phyloP scores from a whole-genome alignment of 495 filamentous ascomycete genomes.

The Aspergillus steynii region DNA sequence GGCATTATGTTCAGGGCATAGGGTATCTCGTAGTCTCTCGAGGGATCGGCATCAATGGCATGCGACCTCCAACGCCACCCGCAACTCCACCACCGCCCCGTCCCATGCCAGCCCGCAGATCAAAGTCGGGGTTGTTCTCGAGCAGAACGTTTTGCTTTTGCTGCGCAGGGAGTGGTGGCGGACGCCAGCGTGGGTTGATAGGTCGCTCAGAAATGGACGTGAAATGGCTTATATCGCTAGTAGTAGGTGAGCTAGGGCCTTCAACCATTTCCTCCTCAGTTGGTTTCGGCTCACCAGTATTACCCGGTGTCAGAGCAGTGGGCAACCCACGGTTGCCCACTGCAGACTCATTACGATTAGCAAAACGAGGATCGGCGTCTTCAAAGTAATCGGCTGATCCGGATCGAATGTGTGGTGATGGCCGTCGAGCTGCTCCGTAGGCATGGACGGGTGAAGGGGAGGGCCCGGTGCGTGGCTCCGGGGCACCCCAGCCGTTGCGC shows the following conservation, averaged over 20 bases:
- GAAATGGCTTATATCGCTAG: conserved; percentile 76
- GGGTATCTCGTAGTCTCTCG: conserved; percentile 29
- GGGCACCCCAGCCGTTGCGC: conserved; percentile 46
- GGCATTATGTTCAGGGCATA: conserved; percentile 22
- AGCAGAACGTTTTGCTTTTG: conserved; percentile 60
- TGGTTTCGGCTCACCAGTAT: conserved; percentile 36
- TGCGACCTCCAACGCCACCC: conserved; percentile 27
- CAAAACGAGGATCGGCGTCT: conserved; percentile 90
- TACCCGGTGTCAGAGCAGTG: conserved; percentile 37
- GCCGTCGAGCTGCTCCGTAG: conserved; percentile 9
- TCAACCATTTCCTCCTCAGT: conserved; percentile 59
- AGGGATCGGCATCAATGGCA: conserved; percentile 23
- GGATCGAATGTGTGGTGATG: conserved; percentile 37
- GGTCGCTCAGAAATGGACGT: conserved; percentile 82
- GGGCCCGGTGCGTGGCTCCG: conserved; percentile 23
- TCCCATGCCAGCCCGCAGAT: conserved; percentile 41
- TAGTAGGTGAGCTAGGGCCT: conserved; percentile 70
- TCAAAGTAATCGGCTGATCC: conserved; percentile 75
- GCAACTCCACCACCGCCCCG: conserved; percentile 17
- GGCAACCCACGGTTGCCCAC: conserved; percentile 27
- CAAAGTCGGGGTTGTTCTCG: conserved; percentile 74
- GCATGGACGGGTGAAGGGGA: conserved; percentile 15
- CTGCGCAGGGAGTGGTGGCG: conserved; percentile 40
- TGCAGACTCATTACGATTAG: conserved; percentile 39
- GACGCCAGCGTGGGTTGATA: conserved; percentile 83